Evolutionary conservation across 495 filamentous ascomycete species (phyloP).

Genomic region (Penicillium simplicissimum): DNA sequence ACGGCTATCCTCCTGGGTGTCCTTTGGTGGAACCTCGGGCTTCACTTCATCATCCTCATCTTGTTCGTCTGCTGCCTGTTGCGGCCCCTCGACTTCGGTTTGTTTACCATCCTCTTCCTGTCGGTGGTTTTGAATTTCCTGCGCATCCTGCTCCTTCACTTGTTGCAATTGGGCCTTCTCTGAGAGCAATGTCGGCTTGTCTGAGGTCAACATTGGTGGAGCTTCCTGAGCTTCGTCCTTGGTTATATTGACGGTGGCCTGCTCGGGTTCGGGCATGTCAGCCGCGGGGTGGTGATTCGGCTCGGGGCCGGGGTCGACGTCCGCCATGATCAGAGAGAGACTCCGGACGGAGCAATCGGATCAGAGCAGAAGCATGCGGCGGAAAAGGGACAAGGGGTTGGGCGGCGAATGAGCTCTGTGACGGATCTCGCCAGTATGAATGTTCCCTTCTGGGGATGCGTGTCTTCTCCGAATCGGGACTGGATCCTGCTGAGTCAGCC

Average conservation of each 20-base stretch:
- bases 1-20: slow-evolving; percentile 12
- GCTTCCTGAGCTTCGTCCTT: slow-evolving; percentile 25
- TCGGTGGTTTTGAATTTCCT: slow-evolving; percentile 15
- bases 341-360: slow-evolving; percentile 38
- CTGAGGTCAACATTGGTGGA: slow-evolving; percentile 28
- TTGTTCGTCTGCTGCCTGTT: slow-evolving; percentile 4
- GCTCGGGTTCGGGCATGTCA: slow-evolving; percentile 32
- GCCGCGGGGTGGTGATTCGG: slow-evolving; percentile 32
- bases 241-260: slow-evolving; percentile 34
- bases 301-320: slow-evolving; percentile 43
- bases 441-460: slow-evolving; percentile 21
- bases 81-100: slow-evolving; percentile 18
- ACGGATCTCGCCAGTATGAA: slow-evolving; percentile 4
- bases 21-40: slow-evolving; percentile 30
- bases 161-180: slow-evolving; percentile 34
- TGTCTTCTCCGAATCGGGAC: slow-evolving; percentile 33
- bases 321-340: slow-evolving; percentile 48
- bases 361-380: slow-evolving; percentile 35
- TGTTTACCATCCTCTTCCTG: slow-evolving; percentile 20
- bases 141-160: slow-evolving; percentile 27
- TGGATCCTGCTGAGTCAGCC: slow-evolving; percentile 21
- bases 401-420: slow-evolving; percentile 10
- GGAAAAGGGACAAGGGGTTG: slow-evolving; percentile 21
- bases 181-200: slow-evolving; percentile 36
- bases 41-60: slow-evolving; percentile 17